These are phyloP conservation scores for Zygosaccharomyces bailii DNA, from an alignment of 805 yeast genomes.

Conservation along the genomic window DNA sequence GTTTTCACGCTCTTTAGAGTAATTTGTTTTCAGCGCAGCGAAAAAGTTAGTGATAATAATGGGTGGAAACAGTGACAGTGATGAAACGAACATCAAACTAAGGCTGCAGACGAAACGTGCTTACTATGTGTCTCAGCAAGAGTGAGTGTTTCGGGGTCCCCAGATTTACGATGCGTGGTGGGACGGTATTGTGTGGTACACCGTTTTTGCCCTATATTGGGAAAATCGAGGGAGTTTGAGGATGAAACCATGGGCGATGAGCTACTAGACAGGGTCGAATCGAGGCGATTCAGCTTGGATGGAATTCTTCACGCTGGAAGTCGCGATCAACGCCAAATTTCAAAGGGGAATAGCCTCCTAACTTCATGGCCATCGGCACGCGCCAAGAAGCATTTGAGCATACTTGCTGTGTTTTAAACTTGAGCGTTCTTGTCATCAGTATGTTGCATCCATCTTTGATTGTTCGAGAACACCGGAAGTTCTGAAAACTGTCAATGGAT, in stretches of 20 bases:
- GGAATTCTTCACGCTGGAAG: too few species aligned
- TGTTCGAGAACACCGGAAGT: neutral
- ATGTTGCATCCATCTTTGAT: neutral
- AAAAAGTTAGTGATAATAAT: neutral
- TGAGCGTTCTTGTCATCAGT: too few species aligned
- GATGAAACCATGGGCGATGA: neutral
- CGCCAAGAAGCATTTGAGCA: too few species aligned
- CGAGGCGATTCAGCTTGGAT: too few species aligned
- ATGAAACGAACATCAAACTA: neutral
- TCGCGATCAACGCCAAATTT: too few species aligned
- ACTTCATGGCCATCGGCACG: too few species aligned
- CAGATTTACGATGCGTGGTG: neutral
- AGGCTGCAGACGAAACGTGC: neutral
- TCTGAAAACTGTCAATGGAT: neutral
- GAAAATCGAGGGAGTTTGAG: neutral
- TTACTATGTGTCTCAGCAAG: neutral
- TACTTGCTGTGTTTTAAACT: too few species aligned
- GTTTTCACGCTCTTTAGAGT: constrained; percentile 1
- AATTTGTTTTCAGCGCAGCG: neutral
- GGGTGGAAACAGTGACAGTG: neutral
- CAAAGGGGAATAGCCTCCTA: too few species aligned
- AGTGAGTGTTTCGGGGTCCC: neutral
- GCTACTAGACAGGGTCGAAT: too few species aligned
- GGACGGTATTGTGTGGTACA: neutral
- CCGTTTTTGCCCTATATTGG: neutral